phyloP scores from a whole-genome alignment of 306 rosid species.

The Quercus agrifolia region DNA sequence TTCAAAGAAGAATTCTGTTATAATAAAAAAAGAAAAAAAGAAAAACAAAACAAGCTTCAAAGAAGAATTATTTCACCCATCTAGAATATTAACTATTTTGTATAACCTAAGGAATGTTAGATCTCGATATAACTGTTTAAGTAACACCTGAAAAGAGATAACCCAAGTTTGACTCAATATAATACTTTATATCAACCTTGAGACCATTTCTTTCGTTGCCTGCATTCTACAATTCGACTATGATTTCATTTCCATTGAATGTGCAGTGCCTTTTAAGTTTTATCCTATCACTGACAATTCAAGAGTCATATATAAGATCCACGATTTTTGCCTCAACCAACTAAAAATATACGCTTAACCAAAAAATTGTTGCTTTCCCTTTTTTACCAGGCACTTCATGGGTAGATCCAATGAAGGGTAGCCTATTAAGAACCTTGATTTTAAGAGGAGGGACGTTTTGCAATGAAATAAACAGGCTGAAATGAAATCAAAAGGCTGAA shows the following conservation, averaged over 20 bases:
- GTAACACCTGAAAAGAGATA: neutral
- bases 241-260: neutral
- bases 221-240: neutral
- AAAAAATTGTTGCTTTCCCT: too few relatives aligned
- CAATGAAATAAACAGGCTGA: neutral
- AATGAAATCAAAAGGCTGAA: constrained; percentile 49
- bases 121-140: too few relatives aligned
- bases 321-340: neutral
- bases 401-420: neutral
- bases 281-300: neutral
- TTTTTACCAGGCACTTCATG: too few relatives aligned
- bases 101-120: too few relatives aligned
- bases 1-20: too few relatives aligned
- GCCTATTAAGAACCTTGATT: neutral
- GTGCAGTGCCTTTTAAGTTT: neutral
- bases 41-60: too few relatives aligned
- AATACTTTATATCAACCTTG: too few relatives aligned
- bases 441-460: neutral
- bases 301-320: neutral
- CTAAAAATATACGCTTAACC: too few relatives aligned
- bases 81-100: too few relatives aligned
- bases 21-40: too few relatives aligned
- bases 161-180: neutral
- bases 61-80: too few relatives aligned
- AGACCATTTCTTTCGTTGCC: neutral